These are phyloP conservation scores for Fusarium miscanthi DNA, from an alignment of 2,329 filamentous ascomycete genomes.

Conservation along the genomic window DNA sequence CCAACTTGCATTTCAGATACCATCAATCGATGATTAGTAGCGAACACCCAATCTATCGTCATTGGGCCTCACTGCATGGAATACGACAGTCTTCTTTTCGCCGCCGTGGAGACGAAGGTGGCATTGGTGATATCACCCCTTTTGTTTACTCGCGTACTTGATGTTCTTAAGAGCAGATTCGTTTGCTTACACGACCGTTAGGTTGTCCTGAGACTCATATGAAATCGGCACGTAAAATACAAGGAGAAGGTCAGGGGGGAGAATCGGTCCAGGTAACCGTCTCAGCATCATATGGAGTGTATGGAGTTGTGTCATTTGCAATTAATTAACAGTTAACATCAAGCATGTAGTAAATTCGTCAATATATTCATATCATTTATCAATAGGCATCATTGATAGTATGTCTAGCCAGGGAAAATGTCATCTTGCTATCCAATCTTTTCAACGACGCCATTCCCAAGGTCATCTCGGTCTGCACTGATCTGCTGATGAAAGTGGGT, in stretches of 20 bases:
- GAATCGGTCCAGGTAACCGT: constrained; percentile 5
- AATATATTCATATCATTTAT: constrained; percentile 14
- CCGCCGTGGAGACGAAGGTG: constrained; percentile 2
- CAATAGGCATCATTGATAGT: background rate
- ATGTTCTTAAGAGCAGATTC: constrained; percentile 22
- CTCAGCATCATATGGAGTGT: constrained; percentile 20
- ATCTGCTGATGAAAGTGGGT: background rate
- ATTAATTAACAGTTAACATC: constrained; percentile 32
- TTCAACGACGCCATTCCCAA: background rate
- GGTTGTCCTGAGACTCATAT: constrained; percentile 17
- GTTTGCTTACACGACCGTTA: constrained; percentile 28
- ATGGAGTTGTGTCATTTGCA: constrained; percentile 25
- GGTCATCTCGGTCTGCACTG: background rate
- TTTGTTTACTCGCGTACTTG: constrained; percentile 28
- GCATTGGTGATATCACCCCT: constrained; percentile 20
- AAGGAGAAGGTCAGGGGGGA: constrained; percentile 21
- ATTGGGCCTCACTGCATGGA: background rate
- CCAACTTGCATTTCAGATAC: background rate
- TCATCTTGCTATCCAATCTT: background rate
- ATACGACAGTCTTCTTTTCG: background rate
- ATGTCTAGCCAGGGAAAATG: background rate
- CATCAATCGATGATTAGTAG: background rate
- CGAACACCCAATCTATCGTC: background rate
- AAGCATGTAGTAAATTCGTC: constrained; percentile 15
- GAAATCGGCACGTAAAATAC: constrained; percentile 30